These are phyloP conservation scores for Quercus engelmannii DNA, from an alignment of 306 rosid species.

Conservation along the genomic window DNA sequence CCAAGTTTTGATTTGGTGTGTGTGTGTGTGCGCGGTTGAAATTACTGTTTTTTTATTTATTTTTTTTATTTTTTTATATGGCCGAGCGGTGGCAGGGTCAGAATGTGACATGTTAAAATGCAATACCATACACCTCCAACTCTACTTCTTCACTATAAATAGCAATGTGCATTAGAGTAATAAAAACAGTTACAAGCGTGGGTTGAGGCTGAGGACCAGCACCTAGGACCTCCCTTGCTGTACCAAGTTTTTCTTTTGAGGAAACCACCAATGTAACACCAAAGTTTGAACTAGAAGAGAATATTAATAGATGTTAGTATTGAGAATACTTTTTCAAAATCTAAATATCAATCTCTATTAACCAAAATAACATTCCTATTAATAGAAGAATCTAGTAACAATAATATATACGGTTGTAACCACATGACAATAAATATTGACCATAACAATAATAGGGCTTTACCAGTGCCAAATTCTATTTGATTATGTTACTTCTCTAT, in stretches of 20 bases:
- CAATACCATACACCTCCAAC: conserved; percentile 50
- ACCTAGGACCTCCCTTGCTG: conserved; percentile 70
- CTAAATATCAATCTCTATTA: no score
- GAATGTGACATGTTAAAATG: no score
- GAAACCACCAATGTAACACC: conserved; percentile 33
- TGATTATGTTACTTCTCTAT: not conserved
- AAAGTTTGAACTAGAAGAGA: no score
- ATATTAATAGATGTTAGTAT: no score
- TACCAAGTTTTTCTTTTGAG: conserved; percentile 52
- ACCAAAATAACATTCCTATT: not conserved
- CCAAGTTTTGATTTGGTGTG: not conserved
- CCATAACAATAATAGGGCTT: not conserved
- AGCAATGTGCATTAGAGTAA: conserved; percentile 88
- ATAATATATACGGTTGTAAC: not conserved
- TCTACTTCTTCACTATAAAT: conserved; percentile 78
- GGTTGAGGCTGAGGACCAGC: conserved; percentile 70
- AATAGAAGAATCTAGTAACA: not conserved
- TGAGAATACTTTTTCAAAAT: no score
- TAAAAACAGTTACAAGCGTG: conserved; percentile 60
- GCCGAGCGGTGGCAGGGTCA: not conserved
- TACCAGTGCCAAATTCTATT: not conserved
- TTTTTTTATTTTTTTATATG: not conserved
- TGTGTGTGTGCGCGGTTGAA: not conserved
- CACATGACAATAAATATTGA: not conserved
- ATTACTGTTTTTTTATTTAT: not conserved